Evolutionary conservation across 2,329 filamentous ascomycete genomes (phyloP), one percentile per base, ranked within the genome.

Genomic region (Magnaporthales sp.): DNA sequence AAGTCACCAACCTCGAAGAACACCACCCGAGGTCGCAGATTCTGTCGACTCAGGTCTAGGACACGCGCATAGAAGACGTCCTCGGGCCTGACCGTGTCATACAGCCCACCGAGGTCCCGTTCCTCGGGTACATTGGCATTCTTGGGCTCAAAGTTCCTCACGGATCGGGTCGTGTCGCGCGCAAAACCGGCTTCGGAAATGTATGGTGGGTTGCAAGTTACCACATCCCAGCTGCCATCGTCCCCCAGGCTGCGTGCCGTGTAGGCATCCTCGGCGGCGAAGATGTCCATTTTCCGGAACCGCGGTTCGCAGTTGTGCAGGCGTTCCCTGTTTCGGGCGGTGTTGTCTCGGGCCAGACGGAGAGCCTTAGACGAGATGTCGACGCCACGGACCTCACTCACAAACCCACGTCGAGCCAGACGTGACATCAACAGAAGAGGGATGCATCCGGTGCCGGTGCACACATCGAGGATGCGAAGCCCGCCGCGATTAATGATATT

Each of bases 161-260:
- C 94, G 13, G 91, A 94, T 29, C 88, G 85, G 1, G 83, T 81
- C 1, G 90, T 93, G 22, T 86, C 85, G 54, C 77, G 82, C 54
- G 81, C 77, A 72, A 91, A 93, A 8, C 84, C 85, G 54, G 74
- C 70, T 0, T 81, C 79, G 1, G 93, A 96, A 64, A 98, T 89
- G 75, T 98, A 98, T 0, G 95, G 95, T 19, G 95, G 95, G 73
- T 99, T 99, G 1, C 91, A 91, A 46, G 95, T 85, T 1, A 99
- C 77, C 4, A 98, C 78, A 69, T 96, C 88, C 73, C 75, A 83
- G 66, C 32, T 22, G 19, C 38, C 38, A 6, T 51, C 38, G 15
- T 51, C 38, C 2, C 26, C n/a, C 5, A 32, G 13, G 13, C n/a
- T 26, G 62, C 26, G 24, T n/a, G 30, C 10, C 30, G 22, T 3